Base-by-base conservation (phyloP, 306 rosid species). In the Vigna nakashimae region DNA sequence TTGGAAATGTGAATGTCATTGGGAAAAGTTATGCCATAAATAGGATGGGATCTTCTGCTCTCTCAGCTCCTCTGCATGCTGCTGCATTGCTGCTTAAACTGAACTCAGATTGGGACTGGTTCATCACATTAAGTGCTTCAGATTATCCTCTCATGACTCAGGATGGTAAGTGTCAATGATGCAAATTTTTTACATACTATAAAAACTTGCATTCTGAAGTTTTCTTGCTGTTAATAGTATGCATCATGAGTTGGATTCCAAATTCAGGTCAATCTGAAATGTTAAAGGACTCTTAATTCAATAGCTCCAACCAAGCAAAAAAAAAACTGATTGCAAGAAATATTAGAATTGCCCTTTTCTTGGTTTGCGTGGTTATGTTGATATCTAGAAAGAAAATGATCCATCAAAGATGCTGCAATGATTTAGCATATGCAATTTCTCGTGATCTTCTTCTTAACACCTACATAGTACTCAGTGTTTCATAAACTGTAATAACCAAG, bases 91-190 rank as follows among this genome's bases (percentile, higher is more conserved):
- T 90, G 81, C 88, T 92, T 60, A 92, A 75, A 86, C 52, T 92
- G n/a, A 87, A 78, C 43, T 18, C 56, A 48, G 88, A 87, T 43
- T 92, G 95, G 97, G 91, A 92, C 9, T 92, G 94, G 97, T 90
- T 92, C 78, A 79, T 92, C 73, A 69, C 90, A 2, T 79, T 91
- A 30, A 88, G 83, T 76, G 78, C 97, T 88, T 84, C 91, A 53
- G 92, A 91, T 52, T 89, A 91, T 84, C 94, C 97, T 38, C 90
- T 91, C 69, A 71, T 84, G 56, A 84, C 88, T 79, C 97, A 89
- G 52, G 97, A 91, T 79, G 94, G 97, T 91, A 87, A 49, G 71
- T 65, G 5, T 59, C 46, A 64, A 63, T 65, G 3, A 55, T 42
- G 46, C 50, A 45, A 45, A 2, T 59, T 2, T 72, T 26, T 69